These are phyloP conservation scores for Saccharomycopsis crataegensis DNA, from an alignment of 1,139 yeast species.

Conservation along the genomic window DNA sequence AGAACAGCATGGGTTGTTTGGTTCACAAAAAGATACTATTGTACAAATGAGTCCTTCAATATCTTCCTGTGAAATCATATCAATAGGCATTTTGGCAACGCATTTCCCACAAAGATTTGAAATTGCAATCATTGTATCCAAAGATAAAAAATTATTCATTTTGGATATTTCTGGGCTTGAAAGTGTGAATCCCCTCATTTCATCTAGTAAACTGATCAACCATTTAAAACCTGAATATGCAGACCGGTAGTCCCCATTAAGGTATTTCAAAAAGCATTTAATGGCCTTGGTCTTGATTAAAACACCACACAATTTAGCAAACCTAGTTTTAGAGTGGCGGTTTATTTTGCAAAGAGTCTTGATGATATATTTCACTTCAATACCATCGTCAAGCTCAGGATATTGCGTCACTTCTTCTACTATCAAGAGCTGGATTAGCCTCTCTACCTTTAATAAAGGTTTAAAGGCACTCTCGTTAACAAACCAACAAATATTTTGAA, in stretches of 20 bases:
- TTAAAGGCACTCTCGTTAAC: not conserved
- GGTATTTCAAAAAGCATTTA: not conserved
- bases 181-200: not conserved
- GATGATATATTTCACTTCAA: not conserved
- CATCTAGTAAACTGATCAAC: not conserved
- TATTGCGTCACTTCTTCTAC: not conserved
- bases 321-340: not conserved
- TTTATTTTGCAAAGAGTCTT: slow-evolving; percentile 1
- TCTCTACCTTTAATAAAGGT: not conserved
- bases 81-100: too few relatives aligned
- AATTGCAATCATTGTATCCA: too few relatives aligned
- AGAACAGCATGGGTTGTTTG: too few relatives aligned
- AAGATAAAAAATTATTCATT: too few relatives aligned
- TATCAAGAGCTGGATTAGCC: not conserved
- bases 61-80: too few relatives aligned
- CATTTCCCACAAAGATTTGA: too few relatives aligned
- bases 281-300: slow-evolving; percentile 1
- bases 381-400: slow-evolving; percentile 7
- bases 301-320: slow-evolving; percentile 2
- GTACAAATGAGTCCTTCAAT: too few relatives aligned
- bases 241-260: slow-evolving; percentile 1
- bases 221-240: slow-evolving; percentile 4
- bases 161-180: too few relatives aligned
- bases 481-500: not conserved
- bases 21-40: too few relatives aligned